A percentile compares a stretch with the other conserved stretches of the same genome.
Conservation (phyloP, 2,329 filamentous ascomycete species). For the Fusarium illudens region DNA sequence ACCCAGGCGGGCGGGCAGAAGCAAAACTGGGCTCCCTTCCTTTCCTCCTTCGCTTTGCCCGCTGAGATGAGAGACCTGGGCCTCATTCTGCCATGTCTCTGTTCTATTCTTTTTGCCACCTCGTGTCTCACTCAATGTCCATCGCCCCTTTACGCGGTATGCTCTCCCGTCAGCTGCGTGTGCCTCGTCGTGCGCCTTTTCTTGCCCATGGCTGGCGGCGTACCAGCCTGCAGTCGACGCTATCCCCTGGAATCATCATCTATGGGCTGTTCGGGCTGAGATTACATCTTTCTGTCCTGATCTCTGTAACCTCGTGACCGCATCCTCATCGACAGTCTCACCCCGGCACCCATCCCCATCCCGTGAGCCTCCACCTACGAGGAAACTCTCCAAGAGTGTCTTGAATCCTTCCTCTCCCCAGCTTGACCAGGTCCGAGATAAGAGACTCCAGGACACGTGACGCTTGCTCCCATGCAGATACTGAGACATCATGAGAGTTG, state of each 20-base stretch:
- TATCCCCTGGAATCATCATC: not conserved
- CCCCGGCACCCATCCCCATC: not conserved
- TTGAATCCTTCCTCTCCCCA: not conserved
- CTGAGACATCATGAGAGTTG: not conserved
- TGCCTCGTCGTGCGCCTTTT: not conserved
- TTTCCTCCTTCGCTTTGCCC: not conserved
- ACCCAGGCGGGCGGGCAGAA: not conserved
- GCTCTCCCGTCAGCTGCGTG: not conserved
- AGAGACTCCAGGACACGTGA: not conserved
- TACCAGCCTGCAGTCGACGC: not conserved
- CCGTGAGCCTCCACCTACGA: no score
- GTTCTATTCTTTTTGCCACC: not conserved
- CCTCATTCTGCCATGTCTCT: not conserved
- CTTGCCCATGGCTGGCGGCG: not conserved
- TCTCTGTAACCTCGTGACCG: not conserved
- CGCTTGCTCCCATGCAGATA: not conserved
- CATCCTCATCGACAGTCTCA: not conserved
- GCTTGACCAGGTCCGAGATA: not conserved
- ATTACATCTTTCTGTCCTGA: not conserved
- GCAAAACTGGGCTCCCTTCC: not conserved
- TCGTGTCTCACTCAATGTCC: not conserved
- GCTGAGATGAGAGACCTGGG: not conserved
- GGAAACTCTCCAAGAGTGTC: not conserved
- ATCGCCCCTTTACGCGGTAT: not conserved
- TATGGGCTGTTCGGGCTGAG: not conserved